These are phyloP conservation scores for Geotrichum australiense DNA, from an alignment of 1,139 yeast species.

Conservation along the genomic window DNA sequence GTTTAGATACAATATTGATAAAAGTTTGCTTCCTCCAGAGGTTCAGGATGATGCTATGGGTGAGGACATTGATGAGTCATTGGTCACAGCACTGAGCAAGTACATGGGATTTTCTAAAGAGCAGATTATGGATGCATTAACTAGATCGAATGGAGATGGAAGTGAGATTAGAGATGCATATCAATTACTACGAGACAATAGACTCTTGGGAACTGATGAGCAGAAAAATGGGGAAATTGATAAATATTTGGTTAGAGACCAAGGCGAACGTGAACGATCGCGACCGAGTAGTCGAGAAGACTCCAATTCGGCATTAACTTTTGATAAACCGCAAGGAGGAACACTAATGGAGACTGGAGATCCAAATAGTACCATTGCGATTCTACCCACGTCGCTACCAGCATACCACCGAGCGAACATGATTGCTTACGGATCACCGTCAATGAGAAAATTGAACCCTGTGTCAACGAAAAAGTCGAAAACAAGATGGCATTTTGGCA, in stretches of 20 bases:
- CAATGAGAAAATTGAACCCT: slow-evolving; percentile 55
- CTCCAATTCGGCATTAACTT: slow-evolving; percentile 24
- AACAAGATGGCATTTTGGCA: slow-evolving; percentile 98
- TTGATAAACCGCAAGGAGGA: slow-evolving; percentile 34
- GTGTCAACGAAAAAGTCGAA: slow-evolving; percentile 77
- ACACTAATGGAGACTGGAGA: slow-evolving; percentile 31
- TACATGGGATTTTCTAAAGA: slow-evolving; percentile 93
- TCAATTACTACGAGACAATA: slow-evolving; percentile 79
- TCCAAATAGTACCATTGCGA: slow-evolving; percentile 63
- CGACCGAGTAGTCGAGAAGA: slow-evolving; percentile 16
- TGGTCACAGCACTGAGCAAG: slow-evolving; percentile 66
- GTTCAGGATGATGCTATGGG: slow-evolving; percentile 34
- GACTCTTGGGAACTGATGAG: slow-evolving; percentile 37
- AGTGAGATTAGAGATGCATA: slow-evolving; percentile 92
- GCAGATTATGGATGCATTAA: slow-evolving; percentile 72
- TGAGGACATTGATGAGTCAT: slow-evolving; percentile 63
- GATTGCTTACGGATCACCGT: slow-evolving; percentile 41
- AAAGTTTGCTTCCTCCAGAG: slow-evolving; percentile 67
- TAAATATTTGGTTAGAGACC: slow-evolving; percentile 28
- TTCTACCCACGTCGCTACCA: slow-evolving; percentile 88
- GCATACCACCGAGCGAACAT: slow-evolving; percentile 91
- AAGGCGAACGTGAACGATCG: slow-evolving; percentile 10
- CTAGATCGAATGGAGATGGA: slow-evolving; percentile 41
- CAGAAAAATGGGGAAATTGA: slow-evolving; percentile 31
- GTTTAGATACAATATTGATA: slow-evolving; percentile 82